phyloP scores from a whole-genome alignment of 805 yeast species.

The Kregervanrija pseudodelftensis region DNA sequence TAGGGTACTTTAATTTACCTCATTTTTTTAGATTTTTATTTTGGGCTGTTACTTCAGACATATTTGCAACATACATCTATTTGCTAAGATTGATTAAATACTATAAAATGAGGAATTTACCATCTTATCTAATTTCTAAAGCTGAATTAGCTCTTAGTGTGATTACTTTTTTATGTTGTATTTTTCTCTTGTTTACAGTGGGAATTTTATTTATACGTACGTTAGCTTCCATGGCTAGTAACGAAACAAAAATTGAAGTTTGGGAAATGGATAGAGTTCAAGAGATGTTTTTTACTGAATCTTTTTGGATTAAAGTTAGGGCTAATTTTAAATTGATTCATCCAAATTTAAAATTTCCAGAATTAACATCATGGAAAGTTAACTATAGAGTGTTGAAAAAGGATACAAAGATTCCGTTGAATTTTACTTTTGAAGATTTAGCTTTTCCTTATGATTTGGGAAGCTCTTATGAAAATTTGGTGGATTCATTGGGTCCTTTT shows the following conservation, averaged over 20 bases:
- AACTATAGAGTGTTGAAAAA: slow-evolving; percentile 16
- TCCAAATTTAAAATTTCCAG: slow-evolving; percentile 29
- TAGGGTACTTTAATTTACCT: slow-evolving; percentile 71
- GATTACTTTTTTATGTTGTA: slow-evolving; percentile 44
- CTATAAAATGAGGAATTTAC: slow-evolving; percentile 44
- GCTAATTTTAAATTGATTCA: slow-evolving; percentile 37
- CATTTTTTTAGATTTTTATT: slow-evolving; percentile 71
- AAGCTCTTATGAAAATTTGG: slow-evolving; percentile 49
- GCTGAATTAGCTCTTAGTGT: slow-evolving; percentile 50
- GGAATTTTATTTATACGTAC: slow-evolving; percentile 56
- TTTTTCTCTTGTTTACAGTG: slow-evolving; percentile 57
- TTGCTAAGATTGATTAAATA: slow-evolving; percentile 32
- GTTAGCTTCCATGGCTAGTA: slow-evolving; percentile 45
- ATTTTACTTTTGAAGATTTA: slow-evolving; percentile 52
- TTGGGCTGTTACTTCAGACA: slow-evolving; percentile 54
- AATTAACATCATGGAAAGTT: slow-evolving; percentile 39
- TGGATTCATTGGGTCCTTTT: slow-evolving; percentile 52
- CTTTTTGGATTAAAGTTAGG: slow-evolving; percentile 45
- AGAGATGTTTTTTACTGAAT: slow-evolving; percentile 48
- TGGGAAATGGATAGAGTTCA: slow-evolving; percentile 90
- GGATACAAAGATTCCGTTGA: slow-evolving; percentile 18
- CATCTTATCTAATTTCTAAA: slow-evolving; percentile 47
- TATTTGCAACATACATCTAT: slow-evolving; percentile 38
- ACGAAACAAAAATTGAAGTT: slow-evolving; percentile 82
- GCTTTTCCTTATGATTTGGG: slow-evolving; percentile 77